Base-by-base conservation (phyloP, 2,329 filamentous ascomycete genomes). In the Pseudocercospora fijiensis region DNA sequence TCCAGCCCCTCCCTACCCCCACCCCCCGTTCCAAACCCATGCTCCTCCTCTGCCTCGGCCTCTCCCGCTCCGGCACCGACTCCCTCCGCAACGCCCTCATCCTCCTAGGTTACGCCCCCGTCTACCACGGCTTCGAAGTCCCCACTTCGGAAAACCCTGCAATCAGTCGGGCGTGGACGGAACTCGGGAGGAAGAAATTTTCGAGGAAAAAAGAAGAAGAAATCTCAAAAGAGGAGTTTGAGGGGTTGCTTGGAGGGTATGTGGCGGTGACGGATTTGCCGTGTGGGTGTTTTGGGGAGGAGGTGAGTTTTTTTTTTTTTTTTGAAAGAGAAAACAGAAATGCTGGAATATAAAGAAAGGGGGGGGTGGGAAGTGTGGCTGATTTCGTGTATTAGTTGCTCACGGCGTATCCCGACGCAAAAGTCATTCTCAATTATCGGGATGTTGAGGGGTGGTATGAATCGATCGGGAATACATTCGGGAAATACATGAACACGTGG, bases 1-100 rank as follows among this genome's bases (percentile, higher is more conserved):
- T 5, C 3, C 30, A 57, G 37, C 55, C 55, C 13, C 55, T 57
- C 55, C 55, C 55, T 20, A n/a, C 28, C 11, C n/a, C 30, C 8
- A 28, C 9, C 20, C 49, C 9, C 20, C 49, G 49, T 13, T 13
- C 49, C 4, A 52, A 27, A 52, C 20, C 16, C 20, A 24, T 59
- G 37, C 8, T 65, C 61, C 61, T 70, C 7, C 61, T 70, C 58
- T 62, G 60, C 18, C 65, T 70, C n/a, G 68, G 66, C 4, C 57
- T 68, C 43, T 64, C 62, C n/a, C 66, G 68, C 56, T 63, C 65
- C 16, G 68, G 63, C 27, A 70, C 68, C 26, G 67, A 69, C 18
- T 67, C 59, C 18, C 67, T 69, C 20, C 57, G 52, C n/a, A 28
- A 56, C 41, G 68, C 66, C 11, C 63, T 70, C 7, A 22, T 59